Evolutionary conservation across 2,329 filamentous ascomycete species (phyloP).

Genomic region (Pezicula rhizophila): DNA sequence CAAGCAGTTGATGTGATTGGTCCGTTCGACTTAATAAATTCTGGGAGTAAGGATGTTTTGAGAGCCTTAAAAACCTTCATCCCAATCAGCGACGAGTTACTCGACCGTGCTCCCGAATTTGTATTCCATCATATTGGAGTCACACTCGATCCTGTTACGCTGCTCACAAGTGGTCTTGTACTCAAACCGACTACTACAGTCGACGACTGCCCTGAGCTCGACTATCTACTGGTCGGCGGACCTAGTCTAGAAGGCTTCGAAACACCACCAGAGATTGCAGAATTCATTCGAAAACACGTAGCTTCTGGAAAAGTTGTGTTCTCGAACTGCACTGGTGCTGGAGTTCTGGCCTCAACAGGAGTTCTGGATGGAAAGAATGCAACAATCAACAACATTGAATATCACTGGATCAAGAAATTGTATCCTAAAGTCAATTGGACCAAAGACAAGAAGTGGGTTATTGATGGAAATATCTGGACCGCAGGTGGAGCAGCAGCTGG

Average conservation of each 20-base stretch:
- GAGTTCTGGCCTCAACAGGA: conserved; percentile 50
- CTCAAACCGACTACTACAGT: conserved; percentile 27
- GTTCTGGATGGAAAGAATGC: conserved; percentile 54
- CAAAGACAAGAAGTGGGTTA: conserved; percentile 52
- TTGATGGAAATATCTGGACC: conserved; percentile 61
- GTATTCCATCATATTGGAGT: conserved; percentile 31
- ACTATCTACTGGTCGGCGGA: conserved; percentile 27
- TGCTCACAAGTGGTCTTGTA: conserved; percentile 15
- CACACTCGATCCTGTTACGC: conserved; percentile 22
- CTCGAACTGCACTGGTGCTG: conserved; percentile 60
- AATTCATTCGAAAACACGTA: conserved; percentile 28
- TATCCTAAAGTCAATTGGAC: conserved; percentile 35
- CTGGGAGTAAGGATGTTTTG: no score
- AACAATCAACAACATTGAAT: conserved; percentile 55
- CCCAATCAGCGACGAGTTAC: conserved; percentile 14
- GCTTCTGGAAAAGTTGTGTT: conserved; percentile 37
- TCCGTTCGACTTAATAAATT: no score
- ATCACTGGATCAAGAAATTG: no score
- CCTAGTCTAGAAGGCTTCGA: conserved; percentile 19
- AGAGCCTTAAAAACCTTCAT: conserved; percentile 4
- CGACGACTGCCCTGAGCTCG: conserved; percentile 29
- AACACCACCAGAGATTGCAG: conserved; percentile 23
- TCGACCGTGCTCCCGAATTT: conserved; percentile 25
- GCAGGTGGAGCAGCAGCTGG: conserved; percentile 56
- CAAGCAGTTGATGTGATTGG: no score